Conservation (phyloP, 148 eudicot species). For the Rhododendron henanense region DNA sequence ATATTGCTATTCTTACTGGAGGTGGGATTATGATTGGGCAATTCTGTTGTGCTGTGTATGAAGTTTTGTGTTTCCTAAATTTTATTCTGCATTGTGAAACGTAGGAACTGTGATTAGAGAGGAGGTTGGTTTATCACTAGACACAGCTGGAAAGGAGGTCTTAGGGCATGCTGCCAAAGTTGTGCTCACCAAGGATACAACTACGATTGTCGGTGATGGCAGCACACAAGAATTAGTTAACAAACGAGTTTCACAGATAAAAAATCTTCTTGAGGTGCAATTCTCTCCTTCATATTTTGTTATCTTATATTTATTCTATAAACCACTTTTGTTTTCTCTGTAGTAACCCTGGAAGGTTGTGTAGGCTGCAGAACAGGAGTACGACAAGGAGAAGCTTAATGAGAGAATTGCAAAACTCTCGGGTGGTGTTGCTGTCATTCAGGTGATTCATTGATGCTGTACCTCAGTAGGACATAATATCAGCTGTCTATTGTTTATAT, state of each 20-base stretch:
- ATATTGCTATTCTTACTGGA: slow-evolving; percentile 67
- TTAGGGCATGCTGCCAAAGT: slow-evolving; percentile 54
- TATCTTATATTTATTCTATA: neutral
- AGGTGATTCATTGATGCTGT: slow-evolving; percentile 25
- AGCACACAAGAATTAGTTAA: slow-evolving; percentile 54
- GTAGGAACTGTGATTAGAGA: slow-evolving; percentile 61
- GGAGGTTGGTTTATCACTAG: slow-evolving; percentile 55
- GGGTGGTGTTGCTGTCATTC: slow-evolving; percentile 77
- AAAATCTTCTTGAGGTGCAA: slow-evolving; percentile 45
- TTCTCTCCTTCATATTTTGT: neutral
- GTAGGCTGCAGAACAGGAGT: slow-evolving; percentile 58
- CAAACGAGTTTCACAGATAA: slow-evolving; percentile 50
- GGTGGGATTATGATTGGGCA: slow-evolving; percentile 24
- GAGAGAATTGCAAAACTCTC: slow-evolving; percentile 84
- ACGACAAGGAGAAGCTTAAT: slow-evolving; percentile 56
- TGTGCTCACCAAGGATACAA: slow-evolving; percentile 48
- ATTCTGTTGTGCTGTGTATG: neutral
- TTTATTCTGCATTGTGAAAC: neutral
- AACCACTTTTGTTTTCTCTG: neutral
- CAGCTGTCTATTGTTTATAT: neutral
- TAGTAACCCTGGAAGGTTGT: slow-evolving; percentile 5
- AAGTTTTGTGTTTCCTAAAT: neutral
- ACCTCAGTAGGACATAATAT: neutral
- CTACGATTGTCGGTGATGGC: slow-evolving; percentile 63
- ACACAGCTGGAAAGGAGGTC: slow-evolving; percentile 46